Base-by-base conservation (phyloP, 129 eudicot species). In the Flaveria linearis region DNA sequence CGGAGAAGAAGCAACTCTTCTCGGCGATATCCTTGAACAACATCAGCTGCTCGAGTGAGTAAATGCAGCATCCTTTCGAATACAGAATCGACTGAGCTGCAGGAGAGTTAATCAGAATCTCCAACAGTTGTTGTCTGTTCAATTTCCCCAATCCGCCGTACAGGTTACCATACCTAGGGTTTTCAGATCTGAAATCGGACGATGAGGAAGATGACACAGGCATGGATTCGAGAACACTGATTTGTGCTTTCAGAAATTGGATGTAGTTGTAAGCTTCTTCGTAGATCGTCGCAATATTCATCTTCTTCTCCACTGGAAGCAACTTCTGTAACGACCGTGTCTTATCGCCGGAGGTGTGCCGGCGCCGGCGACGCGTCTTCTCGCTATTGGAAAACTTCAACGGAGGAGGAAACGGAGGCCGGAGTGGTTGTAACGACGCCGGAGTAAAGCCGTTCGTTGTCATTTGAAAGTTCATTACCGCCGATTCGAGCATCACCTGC, bases 201-300 rank as follows among this genome's bases (percentile, higher is more conserved):
- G 22, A 28, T 1, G 49, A 70, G 17, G 56, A 17, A 33, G 73
- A 43, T 6, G 67, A 51, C 46, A 72, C 23, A 17, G 97, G 88
- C 97, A 89, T 89, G 9, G 84, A 61, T 72, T 87, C 73, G 41
- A 89, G 87, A 13, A 52, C 87, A 57, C 52, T 41, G 57, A 91
- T 73, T 73, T 91, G 97, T 50, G 92, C 89, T 82, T 84, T 69
- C 14, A 87, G 85, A 56, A 84, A 92, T 69, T 73, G 84, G 57
- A 89, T 73, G 80, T 89, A 92, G 81, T 87, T 89, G 75, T 71
- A 65, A 16, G 92, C 84, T 73, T 87, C 90, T 73, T 89, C 92
- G 22, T 83, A 82, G 67, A 84, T 71, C 41, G 87, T 85, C 52
- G 86, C 85, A 74, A 61, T 84, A 65, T 88, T 92, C 87, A 87